Evolutionary conservation across 768 basidiomycete genomes (phyloP).

Genomic region (Gelatoporia subvermispora): DNA sequence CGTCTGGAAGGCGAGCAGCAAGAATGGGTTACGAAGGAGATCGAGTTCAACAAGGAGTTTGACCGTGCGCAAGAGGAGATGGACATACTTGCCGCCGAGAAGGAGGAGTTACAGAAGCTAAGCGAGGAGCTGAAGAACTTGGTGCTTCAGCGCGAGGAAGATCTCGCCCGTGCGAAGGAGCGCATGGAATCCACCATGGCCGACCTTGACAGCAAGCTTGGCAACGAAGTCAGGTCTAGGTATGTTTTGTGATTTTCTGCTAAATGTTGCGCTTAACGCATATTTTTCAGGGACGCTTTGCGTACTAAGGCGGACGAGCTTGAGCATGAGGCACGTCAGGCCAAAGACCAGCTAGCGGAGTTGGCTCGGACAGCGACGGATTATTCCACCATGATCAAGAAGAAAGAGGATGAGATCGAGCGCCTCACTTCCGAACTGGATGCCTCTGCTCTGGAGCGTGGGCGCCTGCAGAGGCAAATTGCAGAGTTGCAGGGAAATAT

Average conservation of each 20-base stretch:
- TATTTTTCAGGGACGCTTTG: constrained; percentile 50
- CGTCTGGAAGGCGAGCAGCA: constrained; percentile 75
- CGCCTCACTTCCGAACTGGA: constrained; percentile 51
- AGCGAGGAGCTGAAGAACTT: constrained; percentile 68
- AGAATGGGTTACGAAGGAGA: constrained; percentile 60
- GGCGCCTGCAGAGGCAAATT: constrained; percentile 51
- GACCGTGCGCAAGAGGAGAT: constrained; percentile 54
- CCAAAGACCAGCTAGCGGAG: constrained; percentile 74
- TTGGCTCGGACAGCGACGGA: constrained; percentile 74
- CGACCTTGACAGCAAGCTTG: constrained; percentile 70
- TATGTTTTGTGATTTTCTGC: constrained; percentile 28
- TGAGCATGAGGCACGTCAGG: constrained; percentile 64
- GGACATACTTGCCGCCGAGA: constrained; percentile 50
- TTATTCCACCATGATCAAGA: constrained; percentile 68
- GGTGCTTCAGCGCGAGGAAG: constrained; percentile 74
- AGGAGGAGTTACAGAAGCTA: constrained; percentile 58
- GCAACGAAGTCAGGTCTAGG: constrained; percentile 60
- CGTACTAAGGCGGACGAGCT: constrained; percentile 55
- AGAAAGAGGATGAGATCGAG: constrained; percentile 69
- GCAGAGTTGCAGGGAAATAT: constrained; percentile 66
- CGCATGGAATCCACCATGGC: constrained; percentile 58
- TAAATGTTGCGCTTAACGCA: neutral
- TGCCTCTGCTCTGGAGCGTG: constrained; percentile 48
- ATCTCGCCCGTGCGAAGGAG: constrained; percentile 68
- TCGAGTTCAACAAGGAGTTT: constrained; percentile 54